Conservation (phyloP, 1,284 basidiomycete species). For the Sporisorium sorghi region DNA sequence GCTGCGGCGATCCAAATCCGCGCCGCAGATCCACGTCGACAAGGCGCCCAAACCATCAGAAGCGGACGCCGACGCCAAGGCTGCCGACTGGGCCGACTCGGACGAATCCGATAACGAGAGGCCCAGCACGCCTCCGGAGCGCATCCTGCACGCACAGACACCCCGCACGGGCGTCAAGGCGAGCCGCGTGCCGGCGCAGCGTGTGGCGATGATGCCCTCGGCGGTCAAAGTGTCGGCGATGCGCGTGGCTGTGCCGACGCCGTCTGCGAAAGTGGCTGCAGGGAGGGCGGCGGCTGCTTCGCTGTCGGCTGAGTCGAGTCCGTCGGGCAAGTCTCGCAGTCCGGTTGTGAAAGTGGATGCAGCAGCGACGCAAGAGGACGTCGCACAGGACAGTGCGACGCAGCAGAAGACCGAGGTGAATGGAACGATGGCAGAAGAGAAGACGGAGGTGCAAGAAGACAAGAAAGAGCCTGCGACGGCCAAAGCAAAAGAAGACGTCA, state of each 20-base stretch:
- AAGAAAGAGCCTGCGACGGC: constrained; percentile 1
- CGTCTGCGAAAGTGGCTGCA: constrained; percentile 32
- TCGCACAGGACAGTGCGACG: background rate
- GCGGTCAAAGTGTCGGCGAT: constrained; percentile 37
- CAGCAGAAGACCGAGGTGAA: background rate
- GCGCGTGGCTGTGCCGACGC: constrained; percentile 30
- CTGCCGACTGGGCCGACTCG: constrained; percentile 1
- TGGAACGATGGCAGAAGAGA: background rate
- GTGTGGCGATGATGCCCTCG: constrained; percentile 19
- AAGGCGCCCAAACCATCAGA: background rate
- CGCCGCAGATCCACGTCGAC: constrained; percentile 25
- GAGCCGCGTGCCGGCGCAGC: constrained; percentile 37
- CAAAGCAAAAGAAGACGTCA: background rate
- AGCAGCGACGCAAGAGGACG: background rate
- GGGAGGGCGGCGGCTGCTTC: constrained; percentile 1
- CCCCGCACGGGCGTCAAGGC: constrained; percentile 36
- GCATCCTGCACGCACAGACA: constrained; percentile 22
- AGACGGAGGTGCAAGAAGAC: background rate
- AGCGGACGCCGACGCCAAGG: background rate
- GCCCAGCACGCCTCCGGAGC: constrained; percentile 22
- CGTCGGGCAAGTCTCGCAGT: constrained; percentile 10
- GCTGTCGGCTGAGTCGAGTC: constrained; percentile 18
- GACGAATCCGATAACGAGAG: constrained; percentile 9
- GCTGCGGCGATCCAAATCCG: constrained; percentile 28
- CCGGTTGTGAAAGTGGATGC: background rate